Evolutionary conservation across 352 stramenopile species (phyloP).

Genomic region (Globisporangium parvum): DNA sequence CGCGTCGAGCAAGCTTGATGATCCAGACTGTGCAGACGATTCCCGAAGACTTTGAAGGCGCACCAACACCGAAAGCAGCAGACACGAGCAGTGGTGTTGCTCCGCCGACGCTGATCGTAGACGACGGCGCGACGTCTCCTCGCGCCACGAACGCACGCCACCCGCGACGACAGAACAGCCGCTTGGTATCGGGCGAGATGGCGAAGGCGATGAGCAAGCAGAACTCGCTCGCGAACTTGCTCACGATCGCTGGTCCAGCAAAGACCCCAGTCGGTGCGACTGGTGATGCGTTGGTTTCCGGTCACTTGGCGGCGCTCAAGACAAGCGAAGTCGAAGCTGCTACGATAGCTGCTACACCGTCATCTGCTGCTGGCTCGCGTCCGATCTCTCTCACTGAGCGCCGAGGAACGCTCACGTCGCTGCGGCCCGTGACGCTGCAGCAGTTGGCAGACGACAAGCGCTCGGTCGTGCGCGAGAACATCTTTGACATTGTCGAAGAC

Average conservation of each 20-base stretch:
- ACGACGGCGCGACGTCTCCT: not conserved
- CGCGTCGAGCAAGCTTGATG: slow-evolving; percentile 4
- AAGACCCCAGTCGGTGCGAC: not conserved
- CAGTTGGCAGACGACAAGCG: slow-evolving; percentile 22
- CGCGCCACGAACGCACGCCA: slow-evolving; percentile 16
- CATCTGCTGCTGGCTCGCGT: not conserved
- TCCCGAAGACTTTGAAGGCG: slow-evolving; percentile 8
- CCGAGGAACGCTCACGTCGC: slow-evolving; percentile 26
- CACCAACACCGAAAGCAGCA: slow-evolving; percentile 1
- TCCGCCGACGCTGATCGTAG: not conserved
- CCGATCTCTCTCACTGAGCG: slow-evolving; percentile 20
- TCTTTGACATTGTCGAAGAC: slow-evolving; percentile 76
- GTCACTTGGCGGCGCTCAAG: slow-evolving; percentile 20
- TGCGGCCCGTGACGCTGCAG: slow-evolving; percentile 31
- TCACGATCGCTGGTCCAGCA: slow-evolving; percentile 14
- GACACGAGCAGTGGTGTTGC: not conserved
- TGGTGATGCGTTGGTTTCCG: slow-evolving; percentile 7
- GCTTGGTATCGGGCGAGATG: not conserved
- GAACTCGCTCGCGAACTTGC: slow-evolving; percentile 23
- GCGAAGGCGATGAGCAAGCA: slow-evolving; percentile 12
- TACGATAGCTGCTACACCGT: slow-evolving; percentile 23
- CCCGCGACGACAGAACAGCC: slow-evolving; percentile 12
- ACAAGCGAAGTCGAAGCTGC: slow-evolving; percentile 22
- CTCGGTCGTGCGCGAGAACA: slow-evolving; percentile 58
- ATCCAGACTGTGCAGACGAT: slow-evolving; percentile 17